Percentiles rank a stretch among this genome's conserved stretches.
These are phyloP conservation scores for Triticum turgidum DNA, from an alignment of 176 grass and related monocot genomes.

Conservation along the genomic window DNA sequence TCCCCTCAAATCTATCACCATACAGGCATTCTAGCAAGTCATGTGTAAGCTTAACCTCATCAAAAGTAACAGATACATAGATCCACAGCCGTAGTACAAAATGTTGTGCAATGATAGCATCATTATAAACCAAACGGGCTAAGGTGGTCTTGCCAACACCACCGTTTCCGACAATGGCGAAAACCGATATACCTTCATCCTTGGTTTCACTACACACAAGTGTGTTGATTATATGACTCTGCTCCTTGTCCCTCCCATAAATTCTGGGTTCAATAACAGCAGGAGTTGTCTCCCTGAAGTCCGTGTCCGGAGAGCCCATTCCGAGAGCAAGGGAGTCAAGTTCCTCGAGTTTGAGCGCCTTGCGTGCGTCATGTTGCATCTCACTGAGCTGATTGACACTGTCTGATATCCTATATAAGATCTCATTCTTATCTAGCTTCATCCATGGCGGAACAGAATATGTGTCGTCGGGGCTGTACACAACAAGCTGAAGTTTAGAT, in stretches of 20 bases:
- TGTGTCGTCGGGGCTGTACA: neutral
- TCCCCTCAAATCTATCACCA: too few species aligned
- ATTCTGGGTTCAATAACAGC: neutral
- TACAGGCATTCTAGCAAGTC: too few species aligned
- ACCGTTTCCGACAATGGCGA: too few species aligned
- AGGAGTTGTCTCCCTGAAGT: slow-evolving; percentile 26
- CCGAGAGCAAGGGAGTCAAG: neutral
- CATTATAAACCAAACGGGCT: too few species aligned
- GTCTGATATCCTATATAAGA: neutral
- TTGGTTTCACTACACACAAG: too few species aligned
- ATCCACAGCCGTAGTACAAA: too few species aligned
- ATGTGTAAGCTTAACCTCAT: too few species aligned
- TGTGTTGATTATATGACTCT: too few species aligned
- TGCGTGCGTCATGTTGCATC: neutral
- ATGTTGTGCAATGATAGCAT: too few species aligned
- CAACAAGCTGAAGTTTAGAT: neutral
- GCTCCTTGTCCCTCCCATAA: neutral
- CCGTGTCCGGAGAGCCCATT: neutral
- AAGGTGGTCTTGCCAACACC: too few species aligned
- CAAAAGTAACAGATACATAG: too few species aligned
- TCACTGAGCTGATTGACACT: slow-evolving; percentile 3
- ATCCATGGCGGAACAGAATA: neutral
- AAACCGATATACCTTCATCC: too few species aligned
- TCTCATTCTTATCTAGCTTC: neutral
- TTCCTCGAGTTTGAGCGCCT: slow-evolving; percentile 4